Evolutionary conservation across 2,329 filamentous ascomycete genomes (phyloP), one percentile per base, ranked within the genome.

Genomic region (Curvularia sp.): DNA sequence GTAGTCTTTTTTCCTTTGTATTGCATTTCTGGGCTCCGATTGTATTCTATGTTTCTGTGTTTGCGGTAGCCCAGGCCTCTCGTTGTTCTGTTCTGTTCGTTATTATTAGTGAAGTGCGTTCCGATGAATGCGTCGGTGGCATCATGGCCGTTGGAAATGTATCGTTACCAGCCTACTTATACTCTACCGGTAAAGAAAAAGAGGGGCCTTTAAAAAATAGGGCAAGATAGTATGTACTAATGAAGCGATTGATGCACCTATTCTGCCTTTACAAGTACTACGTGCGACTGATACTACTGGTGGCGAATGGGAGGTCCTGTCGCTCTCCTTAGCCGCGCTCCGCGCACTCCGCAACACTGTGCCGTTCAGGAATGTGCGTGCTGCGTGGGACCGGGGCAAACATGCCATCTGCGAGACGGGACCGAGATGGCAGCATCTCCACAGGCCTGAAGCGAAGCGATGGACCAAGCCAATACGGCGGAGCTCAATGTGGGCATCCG

Each of bases 361-460:
- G 9, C 28, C 28, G 28, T 31, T 31, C 28, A 31, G 9, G 28
- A 31, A 31, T 31, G 28, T 31, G 8, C 28, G 9, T 31, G 28
- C 31, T 33, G 31, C 12, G 13, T 33, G 31, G 31, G 31, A 33
- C 31, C 31, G 31, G 31, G 31, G 31, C 31, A 33, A 33, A 33
- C 10, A 33, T 6, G 47, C 31, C 12, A 18, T 22, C 3, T 35
- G 31, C 46, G 33, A 22, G 30, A 24, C 30, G 31, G 47, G 47
- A 26, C 47, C 15, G n/a, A 31, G 33, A 31, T 31, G 31, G 55
- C 33, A 57, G 31, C 24, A 44, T 57, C 43, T 57, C 44, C 50
- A 31, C 30, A 33, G 28, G 26, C 42, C 49, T 39, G 48, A 24
- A 31, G 28, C 31, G 24, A 20, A 44, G 39, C 31, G 39, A 15